Evolutionary conservation across 768 basidiomycete species (phyloP).

Genomic region (Rickenella mellea): DNA sequence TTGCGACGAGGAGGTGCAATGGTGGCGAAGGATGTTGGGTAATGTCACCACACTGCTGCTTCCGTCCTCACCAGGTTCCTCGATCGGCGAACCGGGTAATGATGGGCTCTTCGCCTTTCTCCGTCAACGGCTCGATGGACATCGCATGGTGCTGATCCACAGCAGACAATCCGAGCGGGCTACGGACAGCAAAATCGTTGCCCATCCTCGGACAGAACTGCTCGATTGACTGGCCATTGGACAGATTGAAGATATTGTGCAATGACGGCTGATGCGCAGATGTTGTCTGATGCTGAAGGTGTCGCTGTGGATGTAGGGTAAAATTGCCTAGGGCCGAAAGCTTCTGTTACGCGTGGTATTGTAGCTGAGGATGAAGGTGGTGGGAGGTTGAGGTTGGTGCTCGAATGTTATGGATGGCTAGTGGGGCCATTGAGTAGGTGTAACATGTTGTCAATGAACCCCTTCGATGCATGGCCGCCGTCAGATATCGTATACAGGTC

Average conservation of each 20-base stretch:
- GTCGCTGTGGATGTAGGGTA: slow-evolving; percentile 21
- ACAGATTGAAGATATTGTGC: slow-evolving; percentile 33
- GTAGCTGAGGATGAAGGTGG: slow-evolving; percentile 19
- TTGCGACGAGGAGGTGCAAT: slow-evolving; percentile 1
- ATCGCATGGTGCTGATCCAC: slow-evolving; percentile 13
- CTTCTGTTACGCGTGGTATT: slow-evolving; percentile 14
- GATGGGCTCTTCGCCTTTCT: neutral
- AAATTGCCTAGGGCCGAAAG: slow-evolving; percentile 39
- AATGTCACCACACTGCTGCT: neutral
- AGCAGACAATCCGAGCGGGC: slow-evolving; percentile 2
- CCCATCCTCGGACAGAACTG: neutral
- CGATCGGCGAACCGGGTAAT: neutral
- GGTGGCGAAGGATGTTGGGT: neutral
- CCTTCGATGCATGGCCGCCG: slow-evolving; percentile 15
- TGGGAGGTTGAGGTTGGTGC: slow-evolving; percentile 5
- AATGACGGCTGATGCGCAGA: slow-evolving; percentile 47
- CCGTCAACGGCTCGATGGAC: slow-evolving; percentile 14
- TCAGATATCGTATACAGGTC: slow-evolving; percentile 20
- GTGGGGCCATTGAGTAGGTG: slow-evolving; percentile 36
- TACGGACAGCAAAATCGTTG: neutral
- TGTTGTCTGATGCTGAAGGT: slow-evolving; percentile 8
- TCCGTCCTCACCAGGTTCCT: neutral
- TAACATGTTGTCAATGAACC: slow-evolving; percentile 68
- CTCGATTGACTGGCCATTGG: slow-evolving; percentile 10
- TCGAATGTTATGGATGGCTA: slow-evolving; percentile 16